Percentiles rank a stretch among this genome's conserved stretches.
These are phyloP conservation scores for Coriolopsis trogii DNA, from an alignment of 1,284 basidiomycete species.

Conservation along the genomic window DNA sequence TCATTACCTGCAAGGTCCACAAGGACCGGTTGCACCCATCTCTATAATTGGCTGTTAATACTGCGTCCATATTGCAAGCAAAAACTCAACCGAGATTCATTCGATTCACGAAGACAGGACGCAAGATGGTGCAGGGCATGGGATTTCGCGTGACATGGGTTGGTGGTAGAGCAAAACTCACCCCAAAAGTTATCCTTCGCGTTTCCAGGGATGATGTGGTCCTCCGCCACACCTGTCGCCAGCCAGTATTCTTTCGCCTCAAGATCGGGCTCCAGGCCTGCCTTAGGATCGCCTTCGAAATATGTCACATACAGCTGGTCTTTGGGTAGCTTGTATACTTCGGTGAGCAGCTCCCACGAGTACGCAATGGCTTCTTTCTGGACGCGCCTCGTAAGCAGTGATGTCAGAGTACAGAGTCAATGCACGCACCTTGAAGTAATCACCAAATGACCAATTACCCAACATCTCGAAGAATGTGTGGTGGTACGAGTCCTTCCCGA, in stretches of 20 bases:
- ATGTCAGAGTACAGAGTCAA: too few species aligned
- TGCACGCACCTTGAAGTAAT: slow-evolving; percentile 90
- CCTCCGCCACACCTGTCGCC: slow-evolving; percentile 83
- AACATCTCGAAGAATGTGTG: slow-evolving; percentile 99
- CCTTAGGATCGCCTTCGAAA: slow-evolving; percentile 91
- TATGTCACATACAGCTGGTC: slow-evolving; percentile 97
- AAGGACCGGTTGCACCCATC: slow-evolving; percentile 98
- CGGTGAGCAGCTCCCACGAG: slow-evolving; percentile 94
- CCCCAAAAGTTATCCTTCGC: slow-evolving; percentile 99
- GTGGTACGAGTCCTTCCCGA: slow-evolving; percentile 96
- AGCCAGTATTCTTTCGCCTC: slow-evolving; percentile 91
- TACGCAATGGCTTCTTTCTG: slow-evolving; percentile 91
- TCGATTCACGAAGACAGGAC: too few species aligned
- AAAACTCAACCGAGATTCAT: too few species aligned
- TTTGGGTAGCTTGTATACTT: slow-evolving; percentile 85
- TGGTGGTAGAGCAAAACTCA: too few species aligned
- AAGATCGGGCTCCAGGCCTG: slow-evolving; percentile 86
- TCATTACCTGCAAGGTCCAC: slow-evolving; percentile 89
- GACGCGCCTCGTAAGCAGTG: neutral
- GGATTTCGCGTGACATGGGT: too few species aligned
- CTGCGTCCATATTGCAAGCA: too few species aligned
- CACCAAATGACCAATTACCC: slow-evolving; percentile 99
- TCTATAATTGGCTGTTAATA: slow-evolving; percentile 51
- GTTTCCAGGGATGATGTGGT: slow-evolving; percentile 92
- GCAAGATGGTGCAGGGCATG: too few species aligned